phyloP scores from a whole-genome alignment of 78 protist genomes.

The Planoprotostelium fungivorum region DNA sequence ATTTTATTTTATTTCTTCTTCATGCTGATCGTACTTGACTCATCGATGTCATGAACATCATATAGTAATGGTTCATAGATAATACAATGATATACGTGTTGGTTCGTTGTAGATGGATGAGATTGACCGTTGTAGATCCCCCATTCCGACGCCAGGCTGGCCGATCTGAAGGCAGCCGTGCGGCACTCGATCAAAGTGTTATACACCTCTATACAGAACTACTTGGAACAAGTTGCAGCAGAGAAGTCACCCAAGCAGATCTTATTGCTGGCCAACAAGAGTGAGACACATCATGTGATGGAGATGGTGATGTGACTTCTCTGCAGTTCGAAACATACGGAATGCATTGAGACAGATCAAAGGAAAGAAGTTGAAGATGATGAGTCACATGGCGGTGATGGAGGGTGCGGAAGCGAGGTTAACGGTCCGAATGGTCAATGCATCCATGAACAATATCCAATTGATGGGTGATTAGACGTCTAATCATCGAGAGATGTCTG shows the following conservation, averaged over 20 bases:
- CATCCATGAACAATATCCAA: not conserved
- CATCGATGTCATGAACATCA: no score
- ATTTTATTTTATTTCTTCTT: no score
- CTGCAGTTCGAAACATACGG: not conserved
- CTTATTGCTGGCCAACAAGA: not conserved
- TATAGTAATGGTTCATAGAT: no score
- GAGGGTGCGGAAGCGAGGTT: not conserved
- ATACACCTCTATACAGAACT: not conserved
- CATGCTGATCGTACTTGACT: no score
- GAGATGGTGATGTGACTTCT: not conserved
- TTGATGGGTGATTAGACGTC: not conserved
- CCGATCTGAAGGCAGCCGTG: not conserved
- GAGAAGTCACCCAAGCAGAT: not conserved
- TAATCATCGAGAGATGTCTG: not conserved
- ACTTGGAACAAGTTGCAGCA: not conserved
- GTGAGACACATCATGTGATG: not conserved
- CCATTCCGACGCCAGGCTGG: not conserved
- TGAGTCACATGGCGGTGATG: not conserved
- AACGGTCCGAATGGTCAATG: not conserved
- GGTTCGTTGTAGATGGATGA: not conserved
- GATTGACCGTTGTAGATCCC: not conserved
- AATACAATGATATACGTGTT: no score
- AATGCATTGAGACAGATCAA: not conserved
- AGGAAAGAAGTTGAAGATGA: not conserved
- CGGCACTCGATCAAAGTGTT: not conserved